These are phyloP conservation scores for Aspergillus brasiliensis DNA, from an alignment of 2,329 filamentous ascomycete species.

Conservation along the genomic window DNA sequence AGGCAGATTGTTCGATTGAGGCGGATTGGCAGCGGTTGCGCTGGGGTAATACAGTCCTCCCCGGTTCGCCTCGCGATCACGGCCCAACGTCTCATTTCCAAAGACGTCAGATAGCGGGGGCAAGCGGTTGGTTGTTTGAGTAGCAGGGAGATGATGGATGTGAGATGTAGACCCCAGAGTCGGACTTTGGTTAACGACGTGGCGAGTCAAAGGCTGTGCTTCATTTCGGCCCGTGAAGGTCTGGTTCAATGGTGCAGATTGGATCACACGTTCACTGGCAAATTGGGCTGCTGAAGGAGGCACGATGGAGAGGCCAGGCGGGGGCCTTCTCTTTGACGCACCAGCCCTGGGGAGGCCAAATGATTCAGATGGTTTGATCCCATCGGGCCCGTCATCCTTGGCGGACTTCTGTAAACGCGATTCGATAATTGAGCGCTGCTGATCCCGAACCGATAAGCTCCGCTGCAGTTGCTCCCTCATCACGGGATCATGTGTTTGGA, in stretches of 20 bases:
- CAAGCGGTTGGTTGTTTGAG: conserved; percentile 86
- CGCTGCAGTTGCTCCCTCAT: conserved; percentile 95
- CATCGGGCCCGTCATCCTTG: conserved; percentile 70
- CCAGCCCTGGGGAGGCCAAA: conserved; percentile 42
- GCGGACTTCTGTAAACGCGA: conserved; percentile 84
- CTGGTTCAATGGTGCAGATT: conserved; percentile 92
- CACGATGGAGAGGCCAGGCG: conserved; percentile 90
- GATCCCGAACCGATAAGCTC: conserved; percentile 89
- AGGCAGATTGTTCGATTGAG: conserved; percentile 64
- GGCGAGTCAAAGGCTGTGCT: conserved; percentile 72
- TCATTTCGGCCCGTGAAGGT: conserved; percentile 91
- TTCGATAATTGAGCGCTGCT: conserved; percentile 94
- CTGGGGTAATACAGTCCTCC: conserved; percentile 48
- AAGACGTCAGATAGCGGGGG: conserved; percentile 96
- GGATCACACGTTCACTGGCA: conserved; percentile 90
- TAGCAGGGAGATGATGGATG: conserved; percentile 85
- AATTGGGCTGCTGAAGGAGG: conserved; percentile 90
- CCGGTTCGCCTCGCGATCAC: conserved; percentile 38
- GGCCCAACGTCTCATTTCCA: conserved; percentile 69
- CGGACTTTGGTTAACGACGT: conserved; percentile 78
- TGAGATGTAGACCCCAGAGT: conserved; percentile 82
- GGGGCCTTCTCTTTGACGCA: conserved; percentile 60
- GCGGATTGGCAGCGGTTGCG: conserved; percentile 65
- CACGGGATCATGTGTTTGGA: conserved; percentile 92
- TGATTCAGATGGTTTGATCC: conserved; percentile 56